Evolutionary conservation across 495 filamentous ascomycete species (phyloP), one percentile per base, ranked within the genome.

Genomic region (Penicillium canariense): DNA sequence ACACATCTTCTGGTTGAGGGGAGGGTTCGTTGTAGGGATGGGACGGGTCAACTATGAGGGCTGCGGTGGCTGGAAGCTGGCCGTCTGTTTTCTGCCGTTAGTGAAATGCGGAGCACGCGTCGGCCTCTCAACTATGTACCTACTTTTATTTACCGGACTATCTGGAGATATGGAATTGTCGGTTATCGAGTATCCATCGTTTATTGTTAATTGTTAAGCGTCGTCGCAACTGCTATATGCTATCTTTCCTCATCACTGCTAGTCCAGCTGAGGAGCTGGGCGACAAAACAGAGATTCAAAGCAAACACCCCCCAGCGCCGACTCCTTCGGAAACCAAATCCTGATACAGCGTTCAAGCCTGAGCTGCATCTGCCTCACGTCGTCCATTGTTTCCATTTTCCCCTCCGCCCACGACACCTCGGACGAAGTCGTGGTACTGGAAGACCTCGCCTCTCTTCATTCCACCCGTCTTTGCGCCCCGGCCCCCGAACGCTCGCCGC

Each of bases 401-500:
- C 0, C 70, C 68, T 5, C 73, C 70, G 17, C 74, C 75, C 40
- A 76, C 63, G 9, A 76, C 53, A 34, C 62, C 71, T 49, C 67
- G 58, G 26, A 79, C 73, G 57, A 77, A 77, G 34, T 79, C 76
- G 46, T 70, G 71, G 48, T 79, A 79, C 32, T 72, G 66, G 40
- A 79, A 75, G 2, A 77, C 73, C 22, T 79, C 76, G 5, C 68
- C 72, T 54, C 69, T 59, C 58, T 76, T 77, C 48, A 67, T 63
- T 10, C 66, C 68, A 7, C 64, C 56, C 14, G 60, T 38, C 52
- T 65, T 72, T 0, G 61, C 58, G 22, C 57, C 57, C 26, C 71
- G 69, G 58, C 73, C 65, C 45, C 76, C 72, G 75, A 96, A 96
- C 1, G 87, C 87, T 58, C 87, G 80, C 47, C 90, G 80, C 3